Conservation (phyloP, 805 yeast species). For the Candida gorgasii region DNA sequence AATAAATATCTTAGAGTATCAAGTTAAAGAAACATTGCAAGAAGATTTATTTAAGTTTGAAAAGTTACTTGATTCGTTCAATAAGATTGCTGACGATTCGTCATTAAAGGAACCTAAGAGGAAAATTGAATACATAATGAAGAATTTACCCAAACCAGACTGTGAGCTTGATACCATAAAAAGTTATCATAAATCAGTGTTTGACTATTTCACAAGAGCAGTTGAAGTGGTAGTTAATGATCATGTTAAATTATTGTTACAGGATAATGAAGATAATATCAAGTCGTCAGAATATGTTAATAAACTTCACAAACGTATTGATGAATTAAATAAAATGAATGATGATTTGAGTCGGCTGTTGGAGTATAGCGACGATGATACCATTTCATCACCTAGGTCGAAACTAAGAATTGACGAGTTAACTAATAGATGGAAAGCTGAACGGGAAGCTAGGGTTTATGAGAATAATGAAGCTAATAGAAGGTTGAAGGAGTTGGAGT, state of each 20-base stretch:
- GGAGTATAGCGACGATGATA: conserved; percentile 13
- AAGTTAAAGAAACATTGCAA: conserved; percentile 42
- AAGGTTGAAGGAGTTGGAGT: conserved; percentile 54
- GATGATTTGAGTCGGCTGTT: conserved; percentile 19
- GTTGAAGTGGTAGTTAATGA: conserved; percentile 58
- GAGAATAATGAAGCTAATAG: conserved; percentile 58
- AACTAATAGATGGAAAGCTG: conserved; percentile 65
- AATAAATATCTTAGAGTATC: conserved; percentile 37
- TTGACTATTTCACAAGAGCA: conserved; percentile 60
- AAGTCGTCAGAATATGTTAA: conserved; percentile 23
- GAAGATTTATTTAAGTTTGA: conserved; percentile 49
- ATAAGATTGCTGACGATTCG: conserved; percentile 55
- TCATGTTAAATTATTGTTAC: conserved; percentile 44
- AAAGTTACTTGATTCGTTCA: conserved; percentile 50
- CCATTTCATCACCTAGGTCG: conserved; percentile 11
- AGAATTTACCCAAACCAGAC: conserved; percentile 11
- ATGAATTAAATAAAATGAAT: conserved; percentile 25
- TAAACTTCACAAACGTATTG: conserved; percentile 26
- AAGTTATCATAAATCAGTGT: conserved; percentile 46
- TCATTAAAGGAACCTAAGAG: conserved; percentile 61
- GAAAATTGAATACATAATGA: conserved; percentile 37
- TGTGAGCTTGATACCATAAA: conserved; percentile 23
- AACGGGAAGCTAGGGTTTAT: conserved; percentile 65
- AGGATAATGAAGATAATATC: conserved; percentile 29
- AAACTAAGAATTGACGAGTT: conserved; percentile 60